Evolutionary conservation across 148 eudicot species (phyloP).

Genomic region (Heliosperma pusillum): DNA sequence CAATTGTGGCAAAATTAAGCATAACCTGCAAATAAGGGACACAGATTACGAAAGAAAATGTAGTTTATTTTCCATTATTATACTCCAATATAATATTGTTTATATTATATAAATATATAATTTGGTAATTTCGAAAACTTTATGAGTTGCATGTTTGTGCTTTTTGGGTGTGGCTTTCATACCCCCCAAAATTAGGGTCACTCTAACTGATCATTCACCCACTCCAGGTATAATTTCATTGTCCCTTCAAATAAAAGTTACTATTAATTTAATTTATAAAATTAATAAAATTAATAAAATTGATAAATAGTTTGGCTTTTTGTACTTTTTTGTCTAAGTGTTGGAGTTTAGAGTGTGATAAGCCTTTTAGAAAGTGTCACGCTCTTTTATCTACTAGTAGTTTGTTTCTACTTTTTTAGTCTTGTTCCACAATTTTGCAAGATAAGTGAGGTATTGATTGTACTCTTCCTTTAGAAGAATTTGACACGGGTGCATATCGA

Average conservation of each 20-base stretch:
- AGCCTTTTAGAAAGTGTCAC: not conserved
- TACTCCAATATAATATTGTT: not conserved
- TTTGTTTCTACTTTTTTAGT: not conserved
- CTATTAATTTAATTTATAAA: too few species aligned
- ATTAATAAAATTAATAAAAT: too few species aligned
- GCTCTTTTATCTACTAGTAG: not conserved
- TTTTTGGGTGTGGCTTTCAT: slow-evolving; percentile 8
- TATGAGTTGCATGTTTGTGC: slow-evolving; percentile 7
- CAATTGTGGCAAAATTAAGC: not conserved
- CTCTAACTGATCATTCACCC: slow-evolving; percentile 8
- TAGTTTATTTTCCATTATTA: not conserved
- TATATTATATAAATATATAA: not conserved
- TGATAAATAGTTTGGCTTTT: too few species aligned
- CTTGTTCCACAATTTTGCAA: not conserved
- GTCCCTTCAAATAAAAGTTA: too few species aligned
- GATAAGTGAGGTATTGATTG: too few species aligned
- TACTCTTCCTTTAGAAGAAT: too few species aligned
- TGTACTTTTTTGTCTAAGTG: not conserved
- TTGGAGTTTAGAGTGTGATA: not conserved
- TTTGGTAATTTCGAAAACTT: slow-evolving; percentile 12
- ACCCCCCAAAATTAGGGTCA: not conserved
- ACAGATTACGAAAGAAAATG: not conserved
- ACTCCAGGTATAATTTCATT: slow-evolving; percentile 2
- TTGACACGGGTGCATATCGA: too few species aligned
- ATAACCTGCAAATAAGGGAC: not conserved